A percentile compares a stretch with the other conserved stretches of the same genome.
phyloP scores from a whole-genome alignment of 192 early-diverging fungal genomes.

The Lunasporangiospora selenospora region DNA sequence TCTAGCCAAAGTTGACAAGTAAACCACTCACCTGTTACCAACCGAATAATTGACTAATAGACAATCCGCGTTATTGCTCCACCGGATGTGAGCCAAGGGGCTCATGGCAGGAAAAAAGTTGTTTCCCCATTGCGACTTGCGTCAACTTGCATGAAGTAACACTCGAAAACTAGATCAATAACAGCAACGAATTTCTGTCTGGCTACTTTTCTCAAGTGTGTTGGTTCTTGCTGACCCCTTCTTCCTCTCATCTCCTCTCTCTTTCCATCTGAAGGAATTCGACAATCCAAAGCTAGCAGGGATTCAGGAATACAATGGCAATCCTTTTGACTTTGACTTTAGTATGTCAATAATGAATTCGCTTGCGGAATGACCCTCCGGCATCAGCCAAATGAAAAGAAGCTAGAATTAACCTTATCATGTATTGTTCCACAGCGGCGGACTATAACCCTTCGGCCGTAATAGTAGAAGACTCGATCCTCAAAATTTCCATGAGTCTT shows the following conservation, averaged over 20 bases:
- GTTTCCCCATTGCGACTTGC: slow-evolving; percentile 22
- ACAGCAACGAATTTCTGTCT: too few species aligned
- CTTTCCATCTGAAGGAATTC: slow-evolving; percentile 10
- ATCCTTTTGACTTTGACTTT: slow-evolving; percentile 28
- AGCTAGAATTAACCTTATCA: too few species aligned
- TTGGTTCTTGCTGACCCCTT: background rate
- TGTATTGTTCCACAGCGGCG: background rate
- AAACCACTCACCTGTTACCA: too few species aligned
- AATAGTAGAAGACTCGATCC: slow-evolving; percentile 16
- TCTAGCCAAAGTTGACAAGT: too few species aligned
- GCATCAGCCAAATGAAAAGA: too few species aligned
- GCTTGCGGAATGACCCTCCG: background rate
- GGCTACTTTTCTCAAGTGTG: too few species aligned
- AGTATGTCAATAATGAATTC: slow-evolving; percentile 11
- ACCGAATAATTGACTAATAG: too few species aligned
- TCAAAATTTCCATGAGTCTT: slow-evolving; percentile 30
- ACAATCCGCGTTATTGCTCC: slow-evolving; percentile 32
- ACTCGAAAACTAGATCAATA: background rate
- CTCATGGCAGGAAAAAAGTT: slow-evolving; percentile 34
- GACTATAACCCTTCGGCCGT: slow-evolving; percentile 32
- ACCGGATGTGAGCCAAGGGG: slow-evolving; percentile 24
- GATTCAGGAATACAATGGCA: slow-evolving; percentile 17
- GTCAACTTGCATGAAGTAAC: slow-evolving; percentile 21
- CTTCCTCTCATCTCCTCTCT: background rate
- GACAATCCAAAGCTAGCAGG: slow-evolving; percentile 13